Evolutionary conservation across 441 rosid species (phyloP), one percentile per base, ranked within the genome.

Genomic region (Arabidopsis hybrid): DNA sequence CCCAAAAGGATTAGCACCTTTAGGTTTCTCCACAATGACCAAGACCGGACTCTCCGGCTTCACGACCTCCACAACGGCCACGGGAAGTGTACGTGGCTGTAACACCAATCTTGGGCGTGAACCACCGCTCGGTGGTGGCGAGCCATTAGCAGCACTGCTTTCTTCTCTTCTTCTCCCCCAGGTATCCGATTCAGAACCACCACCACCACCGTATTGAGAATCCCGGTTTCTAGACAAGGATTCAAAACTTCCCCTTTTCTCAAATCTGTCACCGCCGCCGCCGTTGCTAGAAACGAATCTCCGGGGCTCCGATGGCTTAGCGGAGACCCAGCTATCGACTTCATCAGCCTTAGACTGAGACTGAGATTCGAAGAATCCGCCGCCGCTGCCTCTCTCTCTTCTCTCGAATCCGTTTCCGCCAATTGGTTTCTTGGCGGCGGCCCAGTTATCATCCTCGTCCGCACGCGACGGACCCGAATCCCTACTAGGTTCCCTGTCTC

Each of bases 361-460:
- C 69, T 83, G 91, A n/a, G 93, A 87, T 57, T 88, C 89, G 17
- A 90, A 92, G 73, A 90, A 88, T 1, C 83, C 88, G 0, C 78
- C 77, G 29, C 81, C 69, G 40, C 73, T 85, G 52, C 79, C 72
- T 80, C 87, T 67, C 16, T 88, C 89, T 36, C 80, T 78, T 60
- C 85, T 72, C 63, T 83, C 89, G 32, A 82, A 84, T 29, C 85
- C 86, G 60, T 40, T 76, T 8, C 85, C 80, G 17, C 14, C 68
- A 1, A 77, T 13, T 7, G 90, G 67, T 64, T 88, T 94, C 84
- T 92, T 92, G 31, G 72, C 68, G 26, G 88, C 88, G 0, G 87
- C 89, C 98, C 97, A 92, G 72, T 94, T 90, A 64, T 92, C 97
- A 31, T 65, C 84, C 94, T 91, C 99, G 39, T 95, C 97, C 0